Evolutionary conservation across 2,329 filamentous ascomycete genomes (phyloP), one percentile per base, ranked within the genome.

Genomic region (Alternaria tenuissima): DNA sequence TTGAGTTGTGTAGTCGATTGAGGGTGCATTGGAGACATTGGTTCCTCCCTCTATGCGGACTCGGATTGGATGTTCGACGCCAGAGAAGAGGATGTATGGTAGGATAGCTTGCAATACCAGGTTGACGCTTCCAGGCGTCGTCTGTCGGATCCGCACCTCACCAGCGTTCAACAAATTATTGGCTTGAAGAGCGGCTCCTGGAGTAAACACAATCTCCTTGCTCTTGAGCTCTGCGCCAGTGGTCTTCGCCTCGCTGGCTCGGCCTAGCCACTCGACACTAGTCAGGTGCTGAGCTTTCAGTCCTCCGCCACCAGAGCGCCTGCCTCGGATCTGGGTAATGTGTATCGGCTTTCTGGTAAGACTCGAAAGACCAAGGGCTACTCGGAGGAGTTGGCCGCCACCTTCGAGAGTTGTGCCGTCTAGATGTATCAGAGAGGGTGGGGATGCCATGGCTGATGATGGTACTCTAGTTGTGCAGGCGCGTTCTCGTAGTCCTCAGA

Each of bases 351-450:
- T 81, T 22, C 73, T 72, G 6, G 83, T 86, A 16, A 89, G 78
- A 5, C 84, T 82, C 1, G 86, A 85, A 3, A 89, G 75, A 14
- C 83, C 82, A 8, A 88, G 66, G 3, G 86, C 85, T 52, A 86
- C 82, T 22, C 87, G 85, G 43, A 88, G 78, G 3, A 89, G 79
- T 72, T 89, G 87, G 14, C 87, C 87, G 26, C 87, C 87, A 39
- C 87, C 87, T 81, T 89, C 87, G 20, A 88, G 82, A 3, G 82
- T 87, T 18, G 81, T 82, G 48, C 87, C 86, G 69, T 87, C 82
- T 11, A 88, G 68, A 51, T 73, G 70, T 11, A 77, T 67, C 1
- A 62, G 41, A 14, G 48, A 24, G 14, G 43, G 32, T 24, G 26
- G 51, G 5, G 48, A 46, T 20, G 62, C 55, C 63, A 68, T 67